Conservation (phyloP, 2,329 filamentous ascomycete genomes). For the Clarireedia homoeocarpa region DNA sequence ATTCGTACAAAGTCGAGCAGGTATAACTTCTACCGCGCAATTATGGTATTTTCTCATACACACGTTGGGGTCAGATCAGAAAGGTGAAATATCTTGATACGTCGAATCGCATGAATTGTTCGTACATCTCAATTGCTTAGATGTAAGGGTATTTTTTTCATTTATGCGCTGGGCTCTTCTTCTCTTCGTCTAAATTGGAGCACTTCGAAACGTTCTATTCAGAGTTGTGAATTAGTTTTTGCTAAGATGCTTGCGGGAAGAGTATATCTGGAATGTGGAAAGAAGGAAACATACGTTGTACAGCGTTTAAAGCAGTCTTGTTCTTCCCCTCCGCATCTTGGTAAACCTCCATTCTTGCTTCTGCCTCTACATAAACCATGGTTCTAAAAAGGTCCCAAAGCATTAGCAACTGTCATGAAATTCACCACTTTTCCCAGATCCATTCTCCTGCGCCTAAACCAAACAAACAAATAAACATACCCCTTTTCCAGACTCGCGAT, state of each 20-base stretch:
- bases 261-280: conserved; percentile 30
- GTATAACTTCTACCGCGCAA: background rate
- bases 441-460: background rate
- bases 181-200: conserved; percentile 5
- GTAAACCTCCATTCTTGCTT: conserved; percentile 61
- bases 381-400: conserved; percentile 43
- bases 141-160: background rate
- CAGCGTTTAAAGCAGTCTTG: conserved; percentile 56
- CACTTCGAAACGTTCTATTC: conserved; percentile 12
- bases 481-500: conserved; percentile 73
- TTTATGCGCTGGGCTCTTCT: background rate
- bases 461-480: conserved; percentile 44
- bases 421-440: background rate
- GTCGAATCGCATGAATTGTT: conserved; percentile 2
- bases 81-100: background rate
- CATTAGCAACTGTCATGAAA: too few relatives aligned
- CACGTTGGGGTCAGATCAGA: background rate
- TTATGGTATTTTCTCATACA: background rate
- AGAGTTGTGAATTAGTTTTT: background rate
- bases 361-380: conserved; percentile 75
- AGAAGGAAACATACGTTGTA: conserved; percentile 56
- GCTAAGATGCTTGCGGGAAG: background rate
- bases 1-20: too few relatives aligned
- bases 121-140: background rate
- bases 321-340: conserved; percentile 64